These are phyloP conservation scores for Cubamyces sp. DNA, from an alignment of 768 basidiomycete genomes.

Conservation along the genomic window DNA sequence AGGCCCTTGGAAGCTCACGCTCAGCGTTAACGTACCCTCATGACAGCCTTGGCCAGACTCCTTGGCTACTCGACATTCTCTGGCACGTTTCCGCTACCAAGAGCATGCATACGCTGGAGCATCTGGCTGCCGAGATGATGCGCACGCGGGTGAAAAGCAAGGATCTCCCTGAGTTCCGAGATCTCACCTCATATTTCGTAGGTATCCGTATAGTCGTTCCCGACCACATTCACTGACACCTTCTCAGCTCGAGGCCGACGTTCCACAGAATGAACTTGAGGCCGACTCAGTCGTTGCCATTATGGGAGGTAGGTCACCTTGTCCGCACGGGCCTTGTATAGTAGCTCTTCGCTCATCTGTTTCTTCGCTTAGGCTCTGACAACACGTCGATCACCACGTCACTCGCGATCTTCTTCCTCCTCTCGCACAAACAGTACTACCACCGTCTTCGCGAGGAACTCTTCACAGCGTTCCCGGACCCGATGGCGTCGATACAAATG, in stretches of 20 bases:
- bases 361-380: slow-evolving; percentile 36
- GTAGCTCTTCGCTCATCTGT: neutral
- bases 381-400: slow-evolving; percentile 32
- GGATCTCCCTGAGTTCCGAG: slow-evolving; percentile 25
- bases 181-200: slow-evolving; percentile 29
- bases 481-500: slow-evolving; percentile 16
- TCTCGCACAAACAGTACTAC: slow-evolving; percentile 29
- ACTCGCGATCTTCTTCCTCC: slow-evolving; percentile 35
- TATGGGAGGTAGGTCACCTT: slow-evolving; percentile 12
- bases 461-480: slow-evolving; percentile 32
- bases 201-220: neutral
- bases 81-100: slow-evolving; percentile 34
- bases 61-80: slow-evolving; percentile 38
- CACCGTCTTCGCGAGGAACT: slow-evolving; percentile 35
- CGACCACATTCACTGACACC: neutral
- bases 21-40: neutral
- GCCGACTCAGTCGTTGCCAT: slow-evolving; percentile 32
- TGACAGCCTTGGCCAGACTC: slow-evolving; percentile 37
- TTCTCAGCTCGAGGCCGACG: slow-evolving; percentile 22
- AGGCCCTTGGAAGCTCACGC: neutral
- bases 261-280: slow-evolving; percentile 21
- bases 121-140: slow-evolving; percentile 25
- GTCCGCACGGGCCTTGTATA: neutral
- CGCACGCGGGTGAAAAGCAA: slow-evolving; percentile 11
- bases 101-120: slow-evolving; percentile 23